Percentiles rank a stretch among this genome's conserved stretches.
These are phyloP conservation scores for Talaromyces ruber DNA, from an alignment of 495 filamentous ascomycete genomes.

Conservation along the genomic window DNA sequence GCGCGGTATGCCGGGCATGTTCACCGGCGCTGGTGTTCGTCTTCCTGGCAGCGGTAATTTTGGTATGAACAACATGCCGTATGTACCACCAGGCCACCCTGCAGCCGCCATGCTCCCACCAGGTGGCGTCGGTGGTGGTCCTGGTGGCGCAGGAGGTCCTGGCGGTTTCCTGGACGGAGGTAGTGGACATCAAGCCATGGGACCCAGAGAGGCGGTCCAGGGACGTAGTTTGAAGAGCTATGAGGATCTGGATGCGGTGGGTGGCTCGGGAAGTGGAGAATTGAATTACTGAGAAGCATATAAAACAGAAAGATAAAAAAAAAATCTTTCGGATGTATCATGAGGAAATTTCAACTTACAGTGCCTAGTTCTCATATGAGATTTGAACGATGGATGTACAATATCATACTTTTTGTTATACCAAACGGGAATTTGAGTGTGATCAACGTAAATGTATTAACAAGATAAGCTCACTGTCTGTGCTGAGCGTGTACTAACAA, in stretches of 20 bases:
- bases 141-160: slow-evolving; percentile 31
- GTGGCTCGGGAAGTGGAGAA: slow-evolving; percentile 44
- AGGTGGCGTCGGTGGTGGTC: slow-evolving; percentile 24
- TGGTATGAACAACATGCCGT: slow-evolving; percentile 5
- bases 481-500: neutral
- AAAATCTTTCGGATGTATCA: neutral
- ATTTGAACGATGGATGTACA: too few relatives aligned
- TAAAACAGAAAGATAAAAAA: neutral
- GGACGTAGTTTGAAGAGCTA: slow-evolving; percentile 91
- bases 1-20: slow-evolving; percentile 29
- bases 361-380: neutral
- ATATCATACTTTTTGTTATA: neutral
- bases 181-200: slow-evolving; percentile 57
- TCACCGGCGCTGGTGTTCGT: slow-evolving; percentile 22
- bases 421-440: neutral
- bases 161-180: slow-evolving; percentile 38
- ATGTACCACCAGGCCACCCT: slow-evolving; percentile 33
- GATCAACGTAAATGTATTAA: neutral
- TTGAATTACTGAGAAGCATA: slow-evolving; percentile 46
- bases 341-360: neutral
- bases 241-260: slow-evolving; percentile 85
- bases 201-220: slow-evolving; percentile 76
- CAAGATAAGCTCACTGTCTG: neutral
- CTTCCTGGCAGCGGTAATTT: slow-evolving; percentile 26
- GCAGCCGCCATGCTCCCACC: slow-evolving; percentile 23